These are phyloP conservation scores for Nyssa sinensis DNA, from an alignment of 148 eudicot species.

Conservation along the genomic window DNA sequence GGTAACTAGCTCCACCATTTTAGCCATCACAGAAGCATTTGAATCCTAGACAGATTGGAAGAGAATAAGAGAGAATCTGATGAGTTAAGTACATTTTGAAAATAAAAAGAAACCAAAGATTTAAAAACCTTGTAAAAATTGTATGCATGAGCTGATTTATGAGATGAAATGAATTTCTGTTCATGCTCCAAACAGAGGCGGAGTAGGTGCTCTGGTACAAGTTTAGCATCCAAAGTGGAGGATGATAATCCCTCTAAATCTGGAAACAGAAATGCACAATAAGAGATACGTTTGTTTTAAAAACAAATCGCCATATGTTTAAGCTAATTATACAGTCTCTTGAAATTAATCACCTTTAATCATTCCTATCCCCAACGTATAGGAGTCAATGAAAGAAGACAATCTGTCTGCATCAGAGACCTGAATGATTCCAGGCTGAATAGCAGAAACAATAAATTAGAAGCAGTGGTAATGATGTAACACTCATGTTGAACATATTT, in stretches of 20 bases:
- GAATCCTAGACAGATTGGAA: constrained; percentile 50
- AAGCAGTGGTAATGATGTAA: background rate
- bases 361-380: constrained; percentile 61
- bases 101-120: background rate
- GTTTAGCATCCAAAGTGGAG: constrained; percentile 59
- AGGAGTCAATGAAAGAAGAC: constrained; percentile 59
- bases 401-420: constrained; percentile 57
- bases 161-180: constrained; percentile 34
- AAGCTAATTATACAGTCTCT: background rate
- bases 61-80: constrained; percentile 6
- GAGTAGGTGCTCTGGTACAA: constrained; percentile 73
- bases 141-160: constrained; percentile 32
- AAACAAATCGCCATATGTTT: constrained; percentile 2
- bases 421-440: constrained; percentile 65
- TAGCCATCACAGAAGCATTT: constrained; percentile 66
- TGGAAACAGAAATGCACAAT: constrained; percentile 30
- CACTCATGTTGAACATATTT: background rate
- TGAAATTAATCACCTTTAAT: constrained; percentile 40
- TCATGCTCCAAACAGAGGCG: constrained; percentile 85
- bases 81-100: background rate
- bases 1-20: constrained; percentile 66
- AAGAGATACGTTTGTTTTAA: background rate
- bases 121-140: constrained; percentile 80
- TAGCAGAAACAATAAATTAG: constrained; percentile 5
- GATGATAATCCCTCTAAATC: constrained; percentile 55